Percentiles rank a stretch among this genome's conserved stretches.
Evolutionary conservation across 108 stramenopile species (phyloP).

Genomic region (Cylindrotheca closterium): DNA sequence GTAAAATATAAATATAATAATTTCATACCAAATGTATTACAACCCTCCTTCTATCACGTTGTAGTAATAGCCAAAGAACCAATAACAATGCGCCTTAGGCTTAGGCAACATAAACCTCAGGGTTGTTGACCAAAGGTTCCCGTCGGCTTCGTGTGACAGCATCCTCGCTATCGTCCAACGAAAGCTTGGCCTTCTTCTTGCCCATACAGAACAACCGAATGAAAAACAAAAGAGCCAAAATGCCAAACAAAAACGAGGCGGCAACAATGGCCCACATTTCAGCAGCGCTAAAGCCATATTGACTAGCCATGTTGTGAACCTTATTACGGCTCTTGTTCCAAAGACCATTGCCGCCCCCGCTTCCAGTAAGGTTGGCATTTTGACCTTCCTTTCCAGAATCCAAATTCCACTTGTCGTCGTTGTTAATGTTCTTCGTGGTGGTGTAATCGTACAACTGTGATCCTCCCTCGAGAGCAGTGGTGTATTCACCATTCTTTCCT

Average conservation of each 20-base stretch:
- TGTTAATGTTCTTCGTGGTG: background rate
- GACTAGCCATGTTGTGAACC: background rate
- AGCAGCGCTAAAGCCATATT: background rate
- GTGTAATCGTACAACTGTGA: background rate
- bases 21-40: background rate
- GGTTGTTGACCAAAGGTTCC: background rate
- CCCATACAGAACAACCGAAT: background rate
- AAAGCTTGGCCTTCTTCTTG: background rate
- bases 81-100: background rate
- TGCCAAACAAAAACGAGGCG: background rate
- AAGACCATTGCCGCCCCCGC: background rate
- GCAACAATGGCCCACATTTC: background rate
- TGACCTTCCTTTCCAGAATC: conserved; percentile 1
- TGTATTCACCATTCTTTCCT: conserved; percentile 14
- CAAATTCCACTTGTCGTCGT: background rate
- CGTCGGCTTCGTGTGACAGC: background rate
- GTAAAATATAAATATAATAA: too few species aligned
- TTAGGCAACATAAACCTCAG: background rate
- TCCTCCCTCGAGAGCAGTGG: conserved; percentile 6
- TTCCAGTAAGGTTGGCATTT: background rate
- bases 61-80: background rate
- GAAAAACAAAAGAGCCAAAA: background rate
- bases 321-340: background rate
- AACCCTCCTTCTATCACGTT: background rate
- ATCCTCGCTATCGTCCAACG: background rate